These are phyloP conservation scores for Pseudogymnoascus verrucosus DNA, from an alignment of 2,329 filamentous ascomycete genomes.

Conservation along the genomic window DNA sequence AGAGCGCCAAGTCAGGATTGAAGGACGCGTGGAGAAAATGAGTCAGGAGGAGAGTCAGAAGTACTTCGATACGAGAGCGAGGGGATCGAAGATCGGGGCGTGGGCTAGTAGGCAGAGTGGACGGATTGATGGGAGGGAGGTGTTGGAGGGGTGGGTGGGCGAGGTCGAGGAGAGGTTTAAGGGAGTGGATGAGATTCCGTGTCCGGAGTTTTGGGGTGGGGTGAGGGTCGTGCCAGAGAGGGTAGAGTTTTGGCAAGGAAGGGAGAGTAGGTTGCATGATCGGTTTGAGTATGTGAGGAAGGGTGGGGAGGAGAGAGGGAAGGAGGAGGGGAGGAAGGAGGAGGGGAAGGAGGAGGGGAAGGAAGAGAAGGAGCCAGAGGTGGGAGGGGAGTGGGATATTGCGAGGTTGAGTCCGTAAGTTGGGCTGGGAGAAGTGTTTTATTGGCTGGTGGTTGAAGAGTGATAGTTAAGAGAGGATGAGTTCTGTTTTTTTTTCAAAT, in stretches of 20 bases:
- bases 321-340: conserved; percentile 49
- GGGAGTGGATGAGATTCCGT: conserved; percentile 69
- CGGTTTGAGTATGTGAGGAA: conserved; percentile 76
- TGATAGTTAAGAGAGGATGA: background rate
- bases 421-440: background rate
- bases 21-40: conserved; percentile 65
- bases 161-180: conserved; percentile 71
- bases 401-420: conserved; percentile 64
- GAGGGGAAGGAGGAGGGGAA: conserved; percentile 77
- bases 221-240: conserved; percentile 75
- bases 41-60: conserved; percentile 61
- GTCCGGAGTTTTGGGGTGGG: conserved; percentile 93
- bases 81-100: conserved; percentile 78
- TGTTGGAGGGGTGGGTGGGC: conserved; percentile 68
- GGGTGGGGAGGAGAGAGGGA: conserved; percentile 30
- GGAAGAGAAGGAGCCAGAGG: conserved; percentile 34
- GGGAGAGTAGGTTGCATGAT: conserved; percentile 85
- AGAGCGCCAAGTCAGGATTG: conserved; percentile 85
- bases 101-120: conserved; percentile 89
- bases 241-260: conserved; percentile 95
- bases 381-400: conserved; percentile 52
- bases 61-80: conserved; percentile 60
- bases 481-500: background rate
- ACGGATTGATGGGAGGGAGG: conserved; percentile 61
- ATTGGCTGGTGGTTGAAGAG: background rate